Percentiles rank a stretch among this genome's conserved stretches.
Evolutionary conservation across 2,329 filamentous ascomycete species (phyloP).

Genomic region (Talaromyces marneffei): DNA sequence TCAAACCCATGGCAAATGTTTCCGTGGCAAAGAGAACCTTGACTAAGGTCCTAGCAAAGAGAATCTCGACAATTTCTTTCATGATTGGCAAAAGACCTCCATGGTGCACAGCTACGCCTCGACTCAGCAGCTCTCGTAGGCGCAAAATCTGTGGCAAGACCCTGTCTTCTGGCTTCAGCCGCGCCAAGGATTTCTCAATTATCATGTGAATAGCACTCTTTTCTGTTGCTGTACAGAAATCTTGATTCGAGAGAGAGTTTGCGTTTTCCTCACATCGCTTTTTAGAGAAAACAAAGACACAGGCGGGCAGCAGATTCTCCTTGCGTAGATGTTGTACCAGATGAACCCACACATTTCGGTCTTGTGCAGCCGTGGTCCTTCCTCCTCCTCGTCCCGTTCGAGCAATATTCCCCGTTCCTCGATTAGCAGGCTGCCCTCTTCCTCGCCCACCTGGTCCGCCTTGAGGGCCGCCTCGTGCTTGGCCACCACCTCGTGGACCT

Average conservation of each 20-base stretch:
- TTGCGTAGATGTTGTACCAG: constrained; percentile 87
- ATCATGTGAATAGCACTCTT: constrained; percentile 98
- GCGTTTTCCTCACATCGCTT: constrained; percentile 96
- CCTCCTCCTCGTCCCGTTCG: constrained; percentile 78
- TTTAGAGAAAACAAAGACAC: constrained; percentile 98
- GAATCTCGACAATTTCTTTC: constrained; percentile 93
- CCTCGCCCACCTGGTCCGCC: constrained; percentile 33
- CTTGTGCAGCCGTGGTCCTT: constrained; percentile 82
- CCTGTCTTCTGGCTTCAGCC: constrained; percentile 84
- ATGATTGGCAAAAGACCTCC: constrained; percentile 92
- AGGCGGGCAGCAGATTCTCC: constrained; percentile 78
- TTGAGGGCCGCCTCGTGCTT: constrained; percentile 22
- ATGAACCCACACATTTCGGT: constrained; percentile 95
- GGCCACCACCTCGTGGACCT: constrained; percentile 32
- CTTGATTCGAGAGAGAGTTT: constrained; percentile 87
- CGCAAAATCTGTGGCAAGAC: constrained; percentile 86
- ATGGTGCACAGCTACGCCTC: constrained; percentile 94
- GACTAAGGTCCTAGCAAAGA: constrained; percentile 90
- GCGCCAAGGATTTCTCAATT: constrained; percentile 87
- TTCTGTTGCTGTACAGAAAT: constrained; percentile 87
- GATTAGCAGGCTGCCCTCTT: constrained; percentile 51
- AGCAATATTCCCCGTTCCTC: constrained; percentile 77
- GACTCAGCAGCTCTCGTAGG: constrained; percentile 73
- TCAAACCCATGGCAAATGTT: constrained; percentile 97
- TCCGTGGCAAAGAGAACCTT: constrained; percentile 97